Evolutionary conservation across 1,139 yeast genomes (phyloP).

Genomic region (Hansenula lynferdii): DNA sequence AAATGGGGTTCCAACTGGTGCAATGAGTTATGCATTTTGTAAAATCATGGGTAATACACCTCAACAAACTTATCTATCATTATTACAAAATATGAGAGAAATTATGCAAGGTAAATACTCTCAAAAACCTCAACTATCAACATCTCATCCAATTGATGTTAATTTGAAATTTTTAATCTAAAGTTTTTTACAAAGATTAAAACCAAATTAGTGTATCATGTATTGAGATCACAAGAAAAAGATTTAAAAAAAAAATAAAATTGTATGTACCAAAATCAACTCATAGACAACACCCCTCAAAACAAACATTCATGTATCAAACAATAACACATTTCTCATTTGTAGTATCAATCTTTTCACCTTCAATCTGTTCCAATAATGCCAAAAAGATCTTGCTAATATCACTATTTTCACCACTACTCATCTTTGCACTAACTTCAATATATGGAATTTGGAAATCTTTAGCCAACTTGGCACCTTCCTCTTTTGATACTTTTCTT

Average conservation of each 20-base stretch:
- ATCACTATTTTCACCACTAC: slow-evolving; percentile 60
- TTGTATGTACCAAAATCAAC: too few relatives aligned
- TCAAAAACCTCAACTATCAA: slow-evolving; percentile 61
- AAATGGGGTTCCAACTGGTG: slow-evolving; percentile 53
- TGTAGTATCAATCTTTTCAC: slow-evolving; percentile 38
- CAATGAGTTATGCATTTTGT: slow-evolving; percentile 61
- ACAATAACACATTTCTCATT: slow-evolving; percentile 30
- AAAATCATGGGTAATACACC: slow-evolving; percentile 45
- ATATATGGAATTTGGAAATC: slow-evolving; percentile 61
- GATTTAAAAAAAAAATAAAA: neutral
- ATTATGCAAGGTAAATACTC: slow-evolving; percentile 48
- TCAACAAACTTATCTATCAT: slow-evolving; percentile 48
- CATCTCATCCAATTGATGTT: slow-evolving; percentile 61
- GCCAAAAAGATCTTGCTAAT: slow-evolving; percentile 61
- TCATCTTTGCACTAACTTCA: slow-evolving; percentile 76
- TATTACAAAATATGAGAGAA: slow-evolving; percentile 53
- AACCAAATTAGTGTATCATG: too few relatives aligned
- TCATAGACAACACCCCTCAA: too few relatives aligned
- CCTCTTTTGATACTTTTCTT: slow-evolving; percentile 59
- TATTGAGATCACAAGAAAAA: neutral
- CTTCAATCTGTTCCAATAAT: slow-evolving; percentile 71
- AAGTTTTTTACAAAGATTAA: too few relatives aligned
- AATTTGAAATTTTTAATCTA: slow-evolving; percentile 39
- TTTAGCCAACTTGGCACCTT: slow-evolving; percentile 61
- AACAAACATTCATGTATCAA: slow-evolving; percentile 10